Conservation (phyloP, 2,329 filamentous ascomycete genomes). For the Phoma sp. region DNA sequence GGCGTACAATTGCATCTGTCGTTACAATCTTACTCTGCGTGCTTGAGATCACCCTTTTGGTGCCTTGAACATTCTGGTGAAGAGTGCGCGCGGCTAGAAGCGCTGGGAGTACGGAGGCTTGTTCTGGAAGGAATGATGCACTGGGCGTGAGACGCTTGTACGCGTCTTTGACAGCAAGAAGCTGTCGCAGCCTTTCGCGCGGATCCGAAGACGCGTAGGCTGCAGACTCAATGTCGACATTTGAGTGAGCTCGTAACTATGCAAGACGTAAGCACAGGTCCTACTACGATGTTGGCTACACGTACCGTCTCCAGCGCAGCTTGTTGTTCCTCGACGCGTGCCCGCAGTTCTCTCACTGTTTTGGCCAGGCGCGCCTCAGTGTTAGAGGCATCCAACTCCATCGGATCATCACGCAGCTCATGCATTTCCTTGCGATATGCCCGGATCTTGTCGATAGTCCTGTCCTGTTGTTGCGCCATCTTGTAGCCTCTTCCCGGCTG, state of each 20-base stretch:
- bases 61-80: slow-evolving; percentile 69
- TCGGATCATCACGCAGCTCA: slow-evolving; percentile 35
- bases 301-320: slow-evolving; percentile 56
- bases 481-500: background rate
- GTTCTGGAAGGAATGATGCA: slow-evolving; percentile 70
- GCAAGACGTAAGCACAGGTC: slow-evolving; percentile 24
- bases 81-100: slow-evolving; percentile 75
- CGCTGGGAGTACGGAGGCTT: slow-evolving; percentile 73
- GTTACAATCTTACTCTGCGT: slow-evolving; percentile 51
- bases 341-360: slow-evolving; percentile 72
- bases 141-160: slow-evolving; percentile 69
- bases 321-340: slow-evolving; percentile 57
- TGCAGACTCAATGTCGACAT: slow-evolving; percentile 28
- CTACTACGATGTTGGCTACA: background rate
- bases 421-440: slow-evolving; percentile 33
- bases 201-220: slow-evolving; percentile 46
- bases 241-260: slow-evolving; percentile 54
- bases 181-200: slow-evolving; percentile 52
- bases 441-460: slow-evolving; percentile 37
- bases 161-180: slow-evolving; percentile 65
- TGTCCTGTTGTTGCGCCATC: slow-evolving; percentile 34
- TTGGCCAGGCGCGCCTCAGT: slow-evolving; percentile 67
- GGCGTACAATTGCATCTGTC: slow-evolving; percentile 51
- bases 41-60: slow-evolving; percentile 63
- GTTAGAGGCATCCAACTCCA: slow-evolving; percentile 49